A percentile compares a stretch with the other conserved stretches of the same genome.
Evolutionary conservation across 1,139 yeast genomes (phyloP).

Genomic region (Nakaseomyces delphensis): DNA sequence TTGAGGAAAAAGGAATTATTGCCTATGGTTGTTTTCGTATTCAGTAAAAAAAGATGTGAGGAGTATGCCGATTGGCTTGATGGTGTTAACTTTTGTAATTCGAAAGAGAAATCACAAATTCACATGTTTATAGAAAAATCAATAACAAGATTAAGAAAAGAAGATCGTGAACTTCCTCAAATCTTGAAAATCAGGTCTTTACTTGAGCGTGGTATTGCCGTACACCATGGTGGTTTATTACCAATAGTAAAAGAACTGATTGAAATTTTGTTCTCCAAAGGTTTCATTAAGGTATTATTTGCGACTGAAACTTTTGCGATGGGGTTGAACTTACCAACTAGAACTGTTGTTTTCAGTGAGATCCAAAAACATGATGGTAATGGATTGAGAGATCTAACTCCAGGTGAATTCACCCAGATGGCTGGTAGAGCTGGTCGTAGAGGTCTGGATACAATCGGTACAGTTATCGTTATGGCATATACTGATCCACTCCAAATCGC

Average conservation of each 20-base stretch:
- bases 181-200: conserved; percentile 73
- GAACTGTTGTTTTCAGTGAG: conserved; percentile 87
- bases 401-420: conserved; percentile 98
- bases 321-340: conserved; percentile 95
- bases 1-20: conserved; percentile 57
- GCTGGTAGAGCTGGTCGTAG: conserved; percentile 98
- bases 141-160: conserved; percentile 75
- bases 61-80: conserved; percentile 76
- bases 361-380: conserved; percentile 86
- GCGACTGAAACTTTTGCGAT: conserved; percentile 98
- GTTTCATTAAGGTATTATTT: conserved; percentile 80
- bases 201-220: conserved; percentile 86
- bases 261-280: conserved; percentile 80
- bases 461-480: conserved; percentile 89
- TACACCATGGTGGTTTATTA: conserved; percentile 92
- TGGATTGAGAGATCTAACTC: conserved; percentile 66
- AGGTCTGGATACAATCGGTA: conserved; percentile 88
- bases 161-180: conserved; percentile 90
- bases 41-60: conserved; percentile 88
- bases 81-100: conserved; percentile 70
- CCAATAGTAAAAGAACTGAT: conserved; percentile 95
- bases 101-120: conserved; percentile 79
- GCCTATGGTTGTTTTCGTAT: conserved; percentile 90
- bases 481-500: conserved; percentile 54
- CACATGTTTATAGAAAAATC: conserved; percentile 91